These are phyloP conservation scores for Cryptococcus sp. DNA, from an alignment of 1,284 basidiomycete genomes.

Conservation along the genomic window DNA sequence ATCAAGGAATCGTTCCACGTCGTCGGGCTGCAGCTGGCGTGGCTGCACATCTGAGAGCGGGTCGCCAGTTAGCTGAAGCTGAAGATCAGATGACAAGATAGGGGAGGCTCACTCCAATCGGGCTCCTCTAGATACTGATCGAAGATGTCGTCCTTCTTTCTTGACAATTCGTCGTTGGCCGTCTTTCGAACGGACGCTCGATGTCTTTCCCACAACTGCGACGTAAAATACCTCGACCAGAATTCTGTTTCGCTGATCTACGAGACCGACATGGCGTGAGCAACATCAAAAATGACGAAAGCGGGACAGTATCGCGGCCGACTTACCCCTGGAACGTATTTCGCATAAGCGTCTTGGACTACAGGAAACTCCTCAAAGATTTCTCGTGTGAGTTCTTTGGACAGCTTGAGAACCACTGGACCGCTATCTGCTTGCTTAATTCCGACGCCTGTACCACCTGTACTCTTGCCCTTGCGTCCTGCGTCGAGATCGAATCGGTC, in stretches of 20 bases:
- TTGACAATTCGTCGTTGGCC: constrained; percentile 63
- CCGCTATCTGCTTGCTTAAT: constrained; percentile 58
- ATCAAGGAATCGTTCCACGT: constrained; percentile 77
- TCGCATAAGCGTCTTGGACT: constrained; percentile 84
- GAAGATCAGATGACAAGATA: not conserved
- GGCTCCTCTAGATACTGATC: constrained; percentile 93
- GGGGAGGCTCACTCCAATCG: constrained; percentile 73
- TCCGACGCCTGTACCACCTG: constrained; percentile 47
- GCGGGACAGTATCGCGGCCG: not conserved
- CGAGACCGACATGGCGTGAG: constrained; percentile 2
- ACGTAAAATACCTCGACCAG: constrained; percentile 96
- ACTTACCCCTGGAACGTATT: constrained; percentile 73
- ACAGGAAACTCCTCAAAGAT: constrained; percentile 98
- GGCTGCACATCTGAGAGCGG: constrained; percentile 73
- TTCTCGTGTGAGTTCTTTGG: constrained; percentile 87
- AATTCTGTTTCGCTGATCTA: constrained; percentile 87
- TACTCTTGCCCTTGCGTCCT: constrained; percentile 34
- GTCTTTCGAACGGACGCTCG: constrained; percentile 79
- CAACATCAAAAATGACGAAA: not conserved
- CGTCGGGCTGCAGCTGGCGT: constrained; percentile 64
- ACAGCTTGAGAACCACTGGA: constrained; percentile 65
- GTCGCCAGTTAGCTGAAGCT: not conserved
- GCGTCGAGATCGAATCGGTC: constrained; percentile 68
- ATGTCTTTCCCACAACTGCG: constrained; percentile 90
- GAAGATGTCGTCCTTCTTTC: constrained; percentile 90